Evolutionary conservation across 805 yeast species (phyloP).

Genomic region (Tetrapisispora namnaoensis): DNA sequence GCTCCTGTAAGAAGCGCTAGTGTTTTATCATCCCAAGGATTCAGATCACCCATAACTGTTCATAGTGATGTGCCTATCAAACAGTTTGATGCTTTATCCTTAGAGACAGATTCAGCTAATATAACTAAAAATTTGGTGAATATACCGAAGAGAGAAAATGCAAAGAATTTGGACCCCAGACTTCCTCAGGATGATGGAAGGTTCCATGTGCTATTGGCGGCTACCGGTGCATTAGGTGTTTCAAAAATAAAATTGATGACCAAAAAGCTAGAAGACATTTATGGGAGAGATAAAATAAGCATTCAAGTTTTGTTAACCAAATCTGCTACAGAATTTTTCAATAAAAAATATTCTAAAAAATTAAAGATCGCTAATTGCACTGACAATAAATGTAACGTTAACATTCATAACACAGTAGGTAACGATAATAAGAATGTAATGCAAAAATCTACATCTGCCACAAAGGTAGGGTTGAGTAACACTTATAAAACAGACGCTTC

Average conservation of each 20-base stretch:
- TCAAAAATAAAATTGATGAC: slow-evolving; percentile 70
- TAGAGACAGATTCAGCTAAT: not conserved
- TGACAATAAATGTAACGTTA: not conserved
- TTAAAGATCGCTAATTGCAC: not conserved
- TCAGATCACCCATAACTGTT: not conserved
- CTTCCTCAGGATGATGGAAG: slow-evolving; percentile 78
- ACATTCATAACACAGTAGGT: no score
- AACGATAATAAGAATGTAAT: not conserved
- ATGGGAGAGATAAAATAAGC: slow-evolving; percentile 64
- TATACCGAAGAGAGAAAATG: slow-evolving; percentile 28
- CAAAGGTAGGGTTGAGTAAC: not conserved
- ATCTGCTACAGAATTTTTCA: slow-evolving; percentile 69
- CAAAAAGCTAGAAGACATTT: slow-evolving; percentile 70
- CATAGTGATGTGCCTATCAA: not conserved
- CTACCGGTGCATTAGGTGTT: slow-evolving; percentile 86
- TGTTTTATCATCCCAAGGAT: not conserved
- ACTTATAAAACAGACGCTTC: not conserved
- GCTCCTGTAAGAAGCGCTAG: not conserved
- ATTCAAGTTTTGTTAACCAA: slow-evolving; percentile 80
- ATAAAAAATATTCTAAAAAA: slow-evolving; percentile 14
- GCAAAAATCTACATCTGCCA: not conserved
- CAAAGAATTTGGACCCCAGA: slow-evolving; percentile 48
- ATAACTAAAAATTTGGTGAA: not conserved
- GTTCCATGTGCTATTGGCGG: slow-evolving; percentile 75
- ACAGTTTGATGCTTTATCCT: not conserved